phyloP scores from a whole-genome alignment of 176 grass and related monocot genomes.

The Ananas comosus region DNA sequence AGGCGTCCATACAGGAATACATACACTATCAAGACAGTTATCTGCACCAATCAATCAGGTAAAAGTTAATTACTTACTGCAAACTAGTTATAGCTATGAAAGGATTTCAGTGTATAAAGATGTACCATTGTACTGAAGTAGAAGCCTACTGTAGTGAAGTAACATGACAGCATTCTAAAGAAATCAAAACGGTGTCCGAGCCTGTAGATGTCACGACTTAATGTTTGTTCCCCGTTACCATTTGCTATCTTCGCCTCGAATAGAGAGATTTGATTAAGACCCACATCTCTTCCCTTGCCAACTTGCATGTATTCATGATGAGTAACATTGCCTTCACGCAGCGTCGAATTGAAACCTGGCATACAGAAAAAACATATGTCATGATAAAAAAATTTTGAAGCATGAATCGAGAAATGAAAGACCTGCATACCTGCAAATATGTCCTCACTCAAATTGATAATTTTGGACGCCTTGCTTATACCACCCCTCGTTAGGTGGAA shows the following conservation, averaged over 20 bases:
- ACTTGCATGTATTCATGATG: conserved; percentile 99
- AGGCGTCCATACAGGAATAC: conserved; percentile 86
- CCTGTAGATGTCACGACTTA: conserved; percentile 73
- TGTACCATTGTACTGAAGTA: conserved; percentile 92
- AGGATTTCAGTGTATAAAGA: neutral
- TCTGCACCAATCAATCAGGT: conserved; percentile 31
- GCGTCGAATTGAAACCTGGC: conserved; percentile 86
- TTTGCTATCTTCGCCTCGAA: conserved; percentile 96
- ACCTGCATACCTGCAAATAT: conserved; percentile 70
- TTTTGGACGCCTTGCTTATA: conserved; percentile 91
- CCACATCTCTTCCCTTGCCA: conserved; percentile 94
- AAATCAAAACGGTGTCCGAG: conserved; percentile 97
- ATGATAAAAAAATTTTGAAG: conserved; percentile 2
- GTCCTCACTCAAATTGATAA: conserved; percentile 97
- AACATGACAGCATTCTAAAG: conserved; percentile 96
- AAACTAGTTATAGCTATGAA: neutral
- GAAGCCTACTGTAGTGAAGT: conserved; percentile 89
- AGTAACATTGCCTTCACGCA: conserved; percentile 90
- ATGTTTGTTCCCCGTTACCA: conserved; percentile 81
- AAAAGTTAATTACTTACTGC: neutral
- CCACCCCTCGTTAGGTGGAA: conserved; percentile 94
- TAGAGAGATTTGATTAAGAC: conserved; percentile 92
- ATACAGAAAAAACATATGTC: conserved; percentile 8
- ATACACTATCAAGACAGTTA: conserved; percentile 81
- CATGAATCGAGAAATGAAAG: neutral